Evolutionary conservation across 345 rosid genomes (phyloP), one percentile per base, ranked within the genome.

Genomic region (Salix exigua): DNA sequence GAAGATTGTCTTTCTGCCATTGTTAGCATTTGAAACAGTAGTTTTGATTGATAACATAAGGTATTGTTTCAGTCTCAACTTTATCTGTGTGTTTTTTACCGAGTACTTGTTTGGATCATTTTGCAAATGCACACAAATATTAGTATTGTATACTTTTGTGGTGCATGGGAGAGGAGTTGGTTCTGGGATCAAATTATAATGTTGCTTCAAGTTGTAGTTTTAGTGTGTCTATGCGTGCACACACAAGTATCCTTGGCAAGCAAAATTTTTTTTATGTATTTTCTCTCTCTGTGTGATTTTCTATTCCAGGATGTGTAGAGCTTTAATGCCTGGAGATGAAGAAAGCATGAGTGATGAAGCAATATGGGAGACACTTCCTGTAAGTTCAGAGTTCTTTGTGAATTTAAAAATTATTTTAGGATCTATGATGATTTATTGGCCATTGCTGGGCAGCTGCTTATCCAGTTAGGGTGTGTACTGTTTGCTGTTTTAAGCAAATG

Each of bases 281-380:
- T 2, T 64, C 46, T 63, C 65, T 25, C 72, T 63, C 46, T 12
- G 55, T 12, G 55, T 63, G 53, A 68, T 69, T 38, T 25, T 53
- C 50, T 37, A 28, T 62, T 55, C 73, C 81, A 94, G 98, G 88
- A 92, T 90, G 94, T 94, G 96, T 72, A 84, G 94, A 87, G 88
- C 95, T 78, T 90, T 92, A 67, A 89, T 94, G 97, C 94, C 92
- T 30, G 97, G 95, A 77, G 98, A 94, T 83, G 98, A 94, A 68
- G 98, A 92, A 85, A 94, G 86, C 86, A 86, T 90, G 86, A 92
- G 86, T 67, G 97, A 94, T 79, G 97, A 94, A 85, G 94, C 94
- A 76, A 94, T 94, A 84, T 94, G 97, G 97, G 94, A 91, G 84
- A 94, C 95, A 28, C 97, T 94, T 84, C 97, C 97, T 53, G 97